Percentiles rank a stretch among this genome's conserved stretches.
Conservation (phyloP, 441 rosid species). For the California macrophylla region DNA sequence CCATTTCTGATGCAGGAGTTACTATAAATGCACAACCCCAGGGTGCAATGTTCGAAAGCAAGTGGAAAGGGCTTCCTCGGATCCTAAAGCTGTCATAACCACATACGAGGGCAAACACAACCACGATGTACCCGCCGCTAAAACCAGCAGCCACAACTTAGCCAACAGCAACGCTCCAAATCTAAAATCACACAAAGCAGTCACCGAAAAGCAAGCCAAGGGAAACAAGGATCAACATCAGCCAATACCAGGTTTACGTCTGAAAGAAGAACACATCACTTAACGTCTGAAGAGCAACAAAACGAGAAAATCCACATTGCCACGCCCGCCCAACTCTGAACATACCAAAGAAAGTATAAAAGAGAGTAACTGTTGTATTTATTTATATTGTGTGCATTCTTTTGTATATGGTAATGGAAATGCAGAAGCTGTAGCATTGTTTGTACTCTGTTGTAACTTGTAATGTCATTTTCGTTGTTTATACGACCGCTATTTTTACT, state of each 20-base stretch:
- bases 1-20: conserved; percentile 45
- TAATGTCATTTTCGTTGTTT: conserved; percentile 15
- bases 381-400: conserved; percentile 25
- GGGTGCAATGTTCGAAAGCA: conserved; percentile 89
- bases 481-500: neutral
- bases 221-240: conserved; percentile 34
- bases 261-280: conserved; percentile 67
- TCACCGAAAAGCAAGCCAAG: conserved; percentile 19
- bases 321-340: neutral
- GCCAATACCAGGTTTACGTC: neutral
- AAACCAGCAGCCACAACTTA: conserved; percentile 51
- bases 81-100: conserved; percentile 66
- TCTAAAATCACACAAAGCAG: conserved; percentile 26
- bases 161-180: conserved; percentile 36
- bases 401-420: conserved; percentile 30
- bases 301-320: conserved; percentile 16
- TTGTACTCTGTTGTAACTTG: conserved; percentile 19
- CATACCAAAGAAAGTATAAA: conserved; percentile 11
- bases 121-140: conserved; percentile 67
- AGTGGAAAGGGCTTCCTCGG: conserved; percentile 72
- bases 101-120: conserved; percentile 81
- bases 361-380: conserved; percentile 13
- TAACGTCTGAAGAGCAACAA: conserved; percentile 18
- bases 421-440: conserved; percentile 1
- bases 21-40: conserved; percentile 73